Base-by-base conservation (phyloP, 2,329 filamentous ascomycete genomes). In the Coleophoma cylindrospora region DNA sequence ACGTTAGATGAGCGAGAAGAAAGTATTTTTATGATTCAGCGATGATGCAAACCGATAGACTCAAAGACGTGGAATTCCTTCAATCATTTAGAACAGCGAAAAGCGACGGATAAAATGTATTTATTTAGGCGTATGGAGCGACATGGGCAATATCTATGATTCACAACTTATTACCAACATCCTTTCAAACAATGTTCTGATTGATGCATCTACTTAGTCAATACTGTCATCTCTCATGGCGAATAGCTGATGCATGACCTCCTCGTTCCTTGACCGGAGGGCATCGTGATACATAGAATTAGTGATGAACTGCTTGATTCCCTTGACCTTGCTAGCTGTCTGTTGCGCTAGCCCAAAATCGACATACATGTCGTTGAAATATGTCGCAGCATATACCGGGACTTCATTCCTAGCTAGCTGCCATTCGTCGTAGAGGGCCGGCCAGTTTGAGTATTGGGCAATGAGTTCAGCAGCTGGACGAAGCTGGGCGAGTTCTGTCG, bases 351-450 rank as follows among this genome's bases (percentile, higher is more conserved):
- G 71, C 7, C 81, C 81, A 58, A 81, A 87, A 62, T 95, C 87
- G 32, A 97, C 91, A 62, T 95, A 96, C 88, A 96, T 94, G 64
- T 96, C 91, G 55, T 96, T 86, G 4, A 89, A 67, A 59, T 87
- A 97, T 2, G 83, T 86, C 1, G 88, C 89, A 1, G 91, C 87
- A 62, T 94, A 96, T 0, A 95, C 83, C 0, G 92, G 91, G 0
- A 96, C 89, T 51, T 84, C 75, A 61, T 96, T 96, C 60, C 76
- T 79, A 15, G 76, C 77, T 44, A 96, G 74, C 66, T 88, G 85
- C 48, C 80, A 78, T 54, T 81, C 73, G 61, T 95, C 81, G 65
- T 96, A 96, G 4, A 96, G 74, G 0, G 74, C 70, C 2, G 85
- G 80, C 91, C 92, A 96, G 54, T 84, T 77, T 4, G 76, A 68